Evolutionary conservation across 257 asterid genomes (phyloP).

Genomic region (Solanum arcanum): DNA sequence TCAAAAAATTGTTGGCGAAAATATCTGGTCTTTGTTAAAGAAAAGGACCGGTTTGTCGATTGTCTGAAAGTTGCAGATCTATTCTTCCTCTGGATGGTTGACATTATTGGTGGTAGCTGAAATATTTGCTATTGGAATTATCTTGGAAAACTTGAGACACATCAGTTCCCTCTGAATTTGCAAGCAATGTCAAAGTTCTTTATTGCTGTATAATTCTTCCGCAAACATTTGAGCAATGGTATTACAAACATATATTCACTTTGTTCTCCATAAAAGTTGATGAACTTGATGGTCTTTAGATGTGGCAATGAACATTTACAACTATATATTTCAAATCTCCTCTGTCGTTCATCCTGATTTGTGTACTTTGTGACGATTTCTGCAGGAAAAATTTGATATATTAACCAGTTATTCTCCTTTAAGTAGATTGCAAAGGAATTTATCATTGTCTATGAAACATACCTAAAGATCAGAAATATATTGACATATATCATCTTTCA

Average conservation of each 20-base stretch:
- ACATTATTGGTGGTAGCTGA: no score
- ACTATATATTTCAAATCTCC: neutral
- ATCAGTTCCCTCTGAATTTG: neutral
- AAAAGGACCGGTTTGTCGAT: no score
- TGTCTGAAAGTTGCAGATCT: no score
- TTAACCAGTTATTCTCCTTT: neutral
- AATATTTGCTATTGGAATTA: no score
- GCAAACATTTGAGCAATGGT: neutral
- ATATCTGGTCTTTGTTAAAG: no score
- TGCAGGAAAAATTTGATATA: neutral
- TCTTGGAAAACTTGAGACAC: neutral
- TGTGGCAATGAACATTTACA: neutral
- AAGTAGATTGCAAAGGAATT: neutral
- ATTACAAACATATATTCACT: neutral
- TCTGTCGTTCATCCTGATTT: neutral
- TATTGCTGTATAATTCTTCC: neutral
- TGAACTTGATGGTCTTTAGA: neutral
- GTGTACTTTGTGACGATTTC: neutral
- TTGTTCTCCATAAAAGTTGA: neutral
- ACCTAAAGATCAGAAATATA: neutral
- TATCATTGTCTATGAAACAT: neutral
- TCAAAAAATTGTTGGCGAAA: no score
- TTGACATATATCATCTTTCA: neutral
- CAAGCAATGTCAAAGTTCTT: neutral
- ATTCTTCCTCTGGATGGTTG: no score